Conservation (phyloP, 2,329 filamentous ascomycete genomes). For the Huntiella moniliformis region DNA sequence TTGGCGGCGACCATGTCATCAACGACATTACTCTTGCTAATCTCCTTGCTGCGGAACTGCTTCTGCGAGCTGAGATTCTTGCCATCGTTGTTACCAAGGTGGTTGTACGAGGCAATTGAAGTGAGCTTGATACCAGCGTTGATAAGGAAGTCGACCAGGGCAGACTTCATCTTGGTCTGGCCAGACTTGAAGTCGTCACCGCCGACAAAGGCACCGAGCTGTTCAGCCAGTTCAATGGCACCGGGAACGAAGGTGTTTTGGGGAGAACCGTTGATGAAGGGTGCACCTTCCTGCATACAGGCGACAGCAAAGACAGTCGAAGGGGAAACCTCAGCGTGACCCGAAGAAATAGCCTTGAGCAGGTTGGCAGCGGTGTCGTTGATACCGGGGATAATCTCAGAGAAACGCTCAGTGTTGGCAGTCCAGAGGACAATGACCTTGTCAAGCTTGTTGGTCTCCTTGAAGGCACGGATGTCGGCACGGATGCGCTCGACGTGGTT, state of each 20-base stretch:
- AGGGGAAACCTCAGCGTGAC: constrained; percentile 81
- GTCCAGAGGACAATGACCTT: constrained; percentile 98
- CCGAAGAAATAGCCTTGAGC: constrained; percentile 65
- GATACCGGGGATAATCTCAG: constrained; percentile 69
- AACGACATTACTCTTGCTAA: constrained; percentile 97
- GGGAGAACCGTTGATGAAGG: constrained; percentile 98
- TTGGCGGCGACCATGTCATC: constrained; percentile 99
- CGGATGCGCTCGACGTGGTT: constrained; percentile 87
- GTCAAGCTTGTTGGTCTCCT: constrained; percentile 64
- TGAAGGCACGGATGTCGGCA: constrained; percentile 88
- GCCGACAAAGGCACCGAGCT: constrained; percentile 76
- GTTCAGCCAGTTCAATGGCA: constrained; percentile 71
- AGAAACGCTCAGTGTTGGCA: constrained; percentile 94
- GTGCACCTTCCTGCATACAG: constrained; percentile 70
- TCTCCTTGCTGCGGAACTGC: constrained; percentile 99
- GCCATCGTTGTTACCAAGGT: constrained; percentile 97
- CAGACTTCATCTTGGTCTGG: constrained; percentile 99
- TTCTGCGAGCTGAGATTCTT: constrained; percentile 95
- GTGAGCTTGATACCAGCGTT: constrained; percentile 97
- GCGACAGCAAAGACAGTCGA: constrained; percentile 94
- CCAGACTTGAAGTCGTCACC: constrained; percentile 99
- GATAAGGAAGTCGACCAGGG: constrained; percentile 95
- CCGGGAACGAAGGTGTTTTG: constrained; percentile 98
- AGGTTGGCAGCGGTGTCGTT: constrained; percentile 96
- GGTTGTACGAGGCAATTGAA: constrained; percentile 97